Evolutionary conservation across 2,329 filamentous ascomycete species (phyloP).

Genomic region (Ophiocordyceps camponoti-saundersi): DNA sequence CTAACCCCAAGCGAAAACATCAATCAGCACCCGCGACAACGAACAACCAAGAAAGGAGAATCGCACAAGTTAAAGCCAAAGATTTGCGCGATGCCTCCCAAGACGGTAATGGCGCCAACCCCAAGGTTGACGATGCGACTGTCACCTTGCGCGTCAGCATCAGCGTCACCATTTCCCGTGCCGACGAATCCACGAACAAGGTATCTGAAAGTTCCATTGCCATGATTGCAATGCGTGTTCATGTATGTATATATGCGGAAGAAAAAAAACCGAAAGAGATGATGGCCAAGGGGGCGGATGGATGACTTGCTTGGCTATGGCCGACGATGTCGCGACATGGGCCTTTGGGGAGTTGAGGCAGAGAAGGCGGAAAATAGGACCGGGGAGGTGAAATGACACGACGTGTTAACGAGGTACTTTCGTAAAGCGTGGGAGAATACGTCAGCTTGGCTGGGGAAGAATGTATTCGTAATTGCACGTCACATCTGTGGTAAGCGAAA

Average conservation of each 20-base stretch:
- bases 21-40: background rate
- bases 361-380: background rate
- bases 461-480: background rate
- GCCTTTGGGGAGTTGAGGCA: background rate
- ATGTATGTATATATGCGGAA: too few species aligned
- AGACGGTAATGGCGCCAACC: conserved; percentile 70
- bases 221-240: background rate
- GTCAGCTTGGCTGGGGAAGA: background rate
- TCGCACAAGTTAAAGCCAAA: conserved; percentile 43
- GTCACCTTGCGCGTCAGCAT: conserved; percentile 17
- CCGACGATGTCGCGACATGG: background rate
- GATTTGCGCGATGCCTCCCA: conserved; percentile 66
- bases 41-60: conserved; percentile 5
- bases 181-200: conserved; percentile 44
- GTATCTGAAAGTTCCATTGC: conserved; percentile 81
- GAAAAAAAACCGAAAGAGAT: background rate
- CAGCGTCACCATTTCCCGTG: background rate
- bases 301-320: background rate
- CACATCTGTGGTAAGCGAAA: background rate
- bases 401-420: background rate
- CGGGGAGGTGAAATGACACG: background rate
- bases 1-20: background rate
- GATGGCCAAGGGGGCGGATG: too few species aligned
- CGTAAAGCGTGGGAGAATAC: background rate
- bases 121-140: conserved; percentile 92